These are phyloP conservation scores for Aspergillus mulundensis DNA, from an alignment of 495 filamentous ascomycete species.

Conservation along the genomic window DNA sequence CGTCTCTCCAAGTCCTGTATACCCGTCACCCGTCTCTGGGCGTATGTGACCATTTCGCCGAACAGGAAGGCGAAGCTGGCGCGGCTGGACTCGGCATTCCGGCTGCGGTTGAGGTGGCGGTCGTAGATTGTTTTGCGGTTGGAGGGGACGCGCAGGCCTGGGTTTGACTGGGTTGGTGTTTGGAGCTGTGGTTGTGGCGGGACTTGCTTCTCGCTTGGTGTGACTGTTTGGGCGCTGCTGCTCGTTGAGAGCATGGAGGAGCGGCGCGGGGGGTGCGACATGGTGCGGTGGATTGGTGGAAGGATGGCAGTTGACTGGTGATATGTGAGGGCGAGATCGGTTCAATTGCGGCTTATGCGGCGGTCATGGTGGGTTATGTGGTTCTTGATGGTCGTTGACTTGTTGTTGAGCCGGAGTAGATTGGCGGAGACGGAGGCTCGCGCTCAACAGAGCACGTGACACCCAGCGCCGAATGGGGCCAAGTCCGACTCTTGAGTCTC, in stretches of 20 bases:
- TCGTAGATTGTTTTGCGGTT: conserved; percentile 98
- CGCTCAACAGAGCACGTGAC: not conserved
- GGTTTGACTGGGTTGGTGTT: conserved; percentile 33
- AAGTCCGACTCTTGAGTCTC: not conserved
- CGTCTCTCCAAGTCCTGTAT: conserved; percentile 91
- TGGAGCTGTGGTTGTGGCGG: conserved; percentile 27
- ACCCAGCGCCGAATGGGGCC: not conserved
- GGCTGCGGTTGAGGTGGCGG: conserved; percentile 83
- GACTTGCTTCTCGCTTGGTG: conserved; percentile 28
- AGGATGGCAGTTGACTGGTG: not conserved
- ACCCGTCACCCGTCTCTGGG: conserved; percentile 81
- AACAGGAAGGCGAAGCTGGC: conserved; percentile 95
- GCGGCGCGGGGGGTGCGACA: conserved; percentile 36
- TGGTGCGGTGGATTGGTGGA: conserved; percentile 14
- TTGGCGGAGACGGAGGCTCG: not conserved
- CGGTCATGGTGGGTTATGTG: not conserved
- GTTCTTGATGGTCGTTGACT: too few species aligned
- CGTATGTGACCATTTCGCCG: conserved; percentile 94
- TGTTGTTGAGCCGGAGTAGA: not conserved
- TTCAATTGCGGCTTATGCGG: not conserved
- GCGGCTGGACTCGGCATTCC: conserved; percentile 81
- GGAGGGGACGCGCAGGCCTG: conserved; percentile 87
- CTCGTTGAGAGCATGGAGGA: conserved; percentile 38
- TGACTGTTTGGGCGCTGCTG: conserved; percentile 25
- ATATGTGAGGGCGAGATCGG: not conserved